Base-by-base conservation (phyloP, 106 monocot genomes). In the Triglochin maritima region DNA sequence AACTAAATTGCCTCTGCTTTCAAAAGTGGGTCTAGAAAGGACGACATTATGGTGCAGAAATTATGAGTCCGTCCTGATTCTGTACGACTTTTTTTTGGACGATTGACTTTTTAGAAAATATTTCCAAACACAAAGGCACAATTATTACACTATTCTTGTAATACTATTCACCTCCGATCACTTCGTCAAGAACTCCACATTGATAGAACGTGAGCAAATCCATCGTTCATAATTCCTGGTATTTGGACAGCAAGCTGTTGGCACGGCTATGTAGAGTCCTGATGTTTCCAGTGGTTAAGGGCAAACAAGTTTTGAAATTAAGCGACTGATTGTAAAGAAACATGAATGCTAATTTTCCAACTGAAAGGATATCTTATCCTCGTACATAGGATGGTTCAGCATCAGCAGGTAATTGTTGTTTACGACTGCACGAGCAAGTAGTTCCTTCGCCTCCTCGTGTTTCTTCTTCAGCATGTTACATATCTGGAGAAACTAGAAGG, bases 361-460 rank as follows among this genome's bases (percentile, higher is more conserved):
- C 46, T 9, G 56, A 54, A 83, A 96, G 91, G 95, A 96, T 96
- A 96, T 96, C 79, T 91, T 96, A 66, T 90, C 90, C n/a, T 87
- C 81, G 14, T 76, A 58, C 52, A 80, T 74, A 46, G 87, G 85
- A 80, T 86, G 78, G 66, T 91, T 86, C 41, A 90, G 82, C 90
- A 90, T 87, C 81, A 96, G 59, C 72, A 90, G 72, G 3, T 62
- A 17, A 49, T 88, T 91, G 69, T 88, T 85, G 71, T 76, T 88
- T 16, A 91, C 83, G 4, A 91, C 50, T 62, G 83, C 85, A 62
- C 88, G 87, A 42, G 91, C 85, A 56, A 86, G 74, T 64, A 91
- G 59, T 6, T 98, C 88, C 74, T 88, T 86, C 46, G 96, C 91
- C 71, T 98, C 91, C 56, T 88, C 91, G 16, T 86, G 83, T 63